A percentile compares a stretch with the other conserved stretches of the same genome.
These are phyloP conservation scores for Diaporthe sp. DNA, from an alignment of 2,329 filamentous ascomycete species.

Conservation along the genomic window DNA sequence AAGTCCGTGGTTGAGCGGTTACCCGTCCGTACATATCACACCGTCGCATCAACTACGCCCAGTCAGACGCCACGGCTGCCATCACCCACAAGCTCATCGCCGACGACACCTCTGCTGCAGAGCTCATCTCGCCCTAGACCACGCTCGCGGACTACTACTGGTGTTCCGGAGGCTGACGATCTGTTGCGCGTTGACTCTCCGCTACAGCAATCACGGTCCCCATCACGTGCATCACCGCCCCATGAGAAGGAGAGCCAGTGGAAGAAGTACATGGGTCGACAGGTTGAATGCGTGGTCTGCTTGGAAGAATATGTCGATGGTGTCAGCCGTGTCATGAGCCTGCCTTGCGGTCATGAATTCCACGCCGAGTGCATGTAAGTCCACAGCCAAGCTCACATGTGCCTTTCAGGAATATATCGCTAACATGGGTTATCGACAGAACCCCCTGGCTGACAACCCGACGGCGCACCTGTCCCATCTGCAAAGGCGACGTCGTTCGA, in stretches of 20 bases:
- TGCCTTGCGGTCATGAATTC: conserved; percentile 98
- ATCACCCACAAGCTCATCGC: conserved; percentile 73
- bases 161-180: conserved; percentile 63
- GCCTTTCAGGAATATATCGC: conserved; percentile 34
- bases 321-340: conserved; percentile 93
- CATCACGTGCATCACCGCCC: conserved; percentile 42
- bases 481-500: conserved; percentile 94
- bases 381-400: neutral
- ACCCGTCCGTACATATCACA: conserved; percentile 96
- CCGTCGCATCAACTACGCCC: conserved; percentile 71
- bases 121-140: conserved; percentile 63
- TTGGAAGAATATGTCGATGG: conserved; percentile 96
- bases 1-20: conserved; percentile 95
- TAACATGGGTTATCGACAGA: conserved; percentile 57
- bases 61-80: conserved; percentile 66
- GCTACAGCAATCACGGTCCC: conserved; percentile 49
- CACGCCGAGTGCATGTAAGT: conserved; percentile 98
- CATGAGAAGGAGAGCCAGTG: conserved; percentile 68
- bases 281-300: conserved; percentile 94
- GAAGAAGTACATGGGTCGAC: conserved; percentile 74
- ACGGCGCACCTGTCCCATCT: conserved; percentile 96
- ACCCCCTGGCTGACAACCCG: conserved; percentile 97
- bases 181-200: conserved; percentile 55
- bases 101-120: conserved; percentile 84
- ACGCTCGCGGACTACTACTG: conserved; percentile 73